These are phyloP conservation scores for Globisporangium yorkense DNA, from an alignment of 352 stramenopile species.

Conservation along the genomic window DNA sequence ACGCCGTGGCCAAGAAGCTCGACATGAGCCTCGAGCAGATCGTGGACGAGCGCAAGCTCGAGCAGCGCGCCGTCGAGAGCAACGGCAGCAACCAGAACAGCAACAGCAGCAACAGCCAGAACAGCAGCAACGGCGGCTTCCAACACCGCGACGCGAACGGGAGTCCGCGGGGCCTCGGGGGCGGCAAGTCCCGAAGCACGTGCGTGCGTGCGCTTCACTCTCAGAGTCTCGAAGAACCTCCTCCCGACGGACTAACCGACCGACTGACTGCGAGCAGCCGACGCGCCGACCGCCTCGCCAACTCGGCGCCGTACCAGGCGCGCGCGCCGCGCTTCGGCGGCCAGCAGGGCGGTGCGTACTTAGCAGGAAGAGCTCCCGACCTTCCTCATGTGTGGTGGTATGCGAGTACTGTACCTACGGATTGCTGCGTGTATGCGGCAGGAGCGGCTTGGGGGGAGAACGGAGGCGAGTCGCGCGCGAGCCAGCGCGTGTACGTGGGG, in stretches of 20 bases:
- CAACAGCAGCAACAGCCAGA: neutral
- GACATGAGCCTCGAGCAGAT: constrained; percentile 72
- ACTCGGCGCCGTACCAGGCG: constrained; percentile 45
- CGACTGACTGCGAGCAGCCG: constrained; percentile 27
- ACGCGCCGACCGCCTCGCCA: constrained; percentile 50
- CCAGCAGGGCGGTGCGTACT: neutral
- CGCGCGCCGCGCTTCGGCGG: constrained; percentile 20
- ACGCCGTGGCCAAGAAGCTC: constrained; percentile 61
- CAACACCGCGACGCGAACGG: neutral
- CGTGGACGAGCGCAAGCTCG: constrained; percentile 39
- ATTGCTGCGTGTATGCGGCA: neutral
- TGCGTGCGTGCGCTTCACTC: constrained; percentile 18
- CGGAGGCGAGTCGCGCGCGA: constrained; percentile 11
- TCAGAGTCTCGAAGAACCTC: neutral
- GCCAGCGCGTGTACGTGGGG: constrained; percentile 73
- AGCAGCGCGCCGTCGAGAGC: constrained; percentile 1
- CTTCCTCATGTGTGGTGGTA: neutral
- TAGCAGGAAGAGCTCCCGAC: neutral
- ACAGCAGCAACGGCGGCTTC: constrained; percentile 2
- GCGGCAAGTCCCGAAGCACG: constrained; percentile 52
- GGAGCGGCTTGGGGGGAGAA: neutral
- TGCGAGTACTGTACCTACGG: neutral
- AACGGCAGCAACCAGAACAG: neutral
- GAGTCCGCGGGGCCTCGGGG: constrained; percentile 7
- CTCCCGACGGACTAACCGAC: neutral